phyloP scores from a whole-genome alignment of 2,329 filamentous ascomycete species.

The Fusarium phyllophilum region DNA sequence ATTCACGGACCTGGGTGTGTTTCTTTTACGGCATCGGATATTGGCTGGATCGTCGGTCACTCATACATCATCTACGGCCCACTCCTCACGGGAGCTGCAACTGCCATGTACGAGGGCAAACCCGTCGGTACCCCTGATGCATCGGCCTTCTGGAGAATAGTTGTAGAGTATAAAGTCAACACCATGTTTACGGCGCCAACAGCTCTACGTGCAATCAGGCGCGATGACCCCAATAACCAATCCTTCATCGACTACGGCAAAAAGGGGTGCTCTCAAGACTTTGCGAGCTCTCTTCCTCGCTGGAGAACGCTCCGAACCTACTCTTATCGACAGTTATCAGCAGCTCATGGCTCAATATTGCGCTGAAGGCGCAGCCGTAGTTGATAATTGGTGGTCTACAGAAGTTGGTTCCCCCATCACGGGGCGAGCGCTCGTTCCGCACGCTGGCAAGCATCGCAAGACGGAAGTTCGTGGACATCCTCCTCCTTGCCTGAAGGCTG shows the following conservation, averaged over 20 bases:
- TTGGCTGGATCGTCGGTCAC: constrained; percentile 79
- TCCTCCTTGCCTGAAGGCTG: constrained; percentile 74
- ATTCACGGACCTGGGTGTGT: constrained; percentile 87
- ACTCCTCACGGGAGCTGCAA: constrained; percentile 84
- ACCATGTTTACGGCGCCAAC: constrained; percentile 87
- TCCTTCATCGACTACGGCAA: constrained; percentile 71
- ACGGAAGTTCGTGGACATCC: constrained; percentile 52
- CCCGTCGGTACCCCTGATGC: constrained; percentile 89
- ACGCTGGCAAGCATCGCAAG: constrained; percentile 65
- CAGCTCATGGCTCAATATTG: constrained; percentile 74
- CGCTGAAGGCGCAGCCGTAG: constrained; percentile 65
- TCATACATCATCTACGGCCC: constrained; percentile 92
- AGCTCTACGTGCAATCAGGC: constrained; percentile 85
- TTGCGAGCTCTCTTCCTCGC: constrained; percentile 84
- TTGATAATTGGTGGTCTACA: constrained; percentile 72
- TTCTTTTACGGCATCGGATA: constrained; percentile 78
- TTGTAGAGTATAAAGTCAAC: constrained; percentile 87
- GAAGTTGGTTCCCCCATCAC: constrained; percentile 69
- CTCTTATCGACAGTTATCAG: constrained; percentile 84
- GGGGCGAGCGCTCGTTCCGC: constrained; percentile 65
- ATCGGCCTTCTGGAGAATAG: constrained; percentile 86
- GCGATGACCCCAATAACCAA: constrained; percentile 81
- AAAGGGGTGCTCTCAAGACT: constrained; percentile 74
- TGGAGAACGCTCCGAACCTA: constrained; percentile 88
- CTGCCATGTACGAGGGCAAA: constrained; percentile 93